Evolutionary conservation across 2,329 filamentous ascomycete species (phyloP).

Genomic region (Monosporascus sp.): DNA sequence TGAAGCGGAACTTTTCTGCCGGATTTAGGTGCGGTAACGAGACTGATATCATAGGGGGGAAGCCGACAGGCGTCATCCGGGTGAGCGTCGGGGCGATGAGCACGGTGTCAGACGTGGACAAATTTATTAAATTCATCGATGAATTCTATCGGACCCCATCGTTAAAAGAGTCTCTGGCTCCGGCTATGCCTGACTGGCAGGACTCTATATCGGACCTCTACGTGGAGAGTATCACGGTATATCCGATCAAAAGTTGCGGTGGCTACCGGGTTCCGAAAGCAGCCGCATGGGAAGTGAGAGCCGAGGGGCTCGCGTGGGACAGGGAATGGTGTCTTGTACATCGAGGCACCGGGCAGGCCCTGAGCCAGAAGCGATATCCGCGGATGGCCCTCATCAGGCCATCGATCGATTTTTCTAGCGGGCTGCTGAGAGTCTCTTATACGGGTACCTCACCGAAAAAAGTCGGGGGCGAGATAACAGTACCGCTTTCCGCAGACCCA

Average conservation of each 20-base stretch:
- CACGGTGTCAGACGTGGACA: constrained; percentile 65
- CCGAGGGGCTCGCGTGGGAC: constrained; percentile 88
- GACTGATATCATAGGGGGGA: constrained; percentile 74
- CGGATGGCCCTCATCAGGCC: constrained; percentile 82
- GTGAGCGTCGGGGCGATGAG: constrained; percentile 90
- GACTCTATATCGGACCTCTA: constrained; percentile 29
- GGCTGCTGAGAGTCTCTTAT: constrained; percentile 58
- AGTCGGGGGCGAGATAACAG: constrained; percentile 33
- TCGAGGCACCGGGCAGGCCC: constrained; percentile 71
- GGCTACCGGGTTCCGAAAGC: constrained; percentile 64
- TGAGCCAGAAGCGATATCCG: constrained; percentile 86
- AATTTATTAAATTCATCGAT: constrained; percentile 64
- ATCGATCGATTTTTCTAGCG: constrained; percentile 61
- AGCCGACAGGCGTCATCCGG: constrained; percentile 81
- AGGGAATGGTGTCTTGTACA: constrained; percentile 95
- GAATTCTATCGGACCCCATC: constrained; percentile 54
- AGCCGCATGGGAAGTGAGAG: constrained; percentile 66
- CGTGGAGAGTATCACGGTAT: constrained; percentile 67
- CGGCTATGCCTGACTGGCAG: background rate
- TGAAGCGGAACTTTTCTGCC: constrained; percentile 76
- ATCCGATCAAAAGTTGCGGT: constrained; percentile 91
- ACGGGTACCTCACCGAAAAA: constrained; percentile 24
- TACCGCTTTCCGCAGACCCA: constrained; percentile 66
- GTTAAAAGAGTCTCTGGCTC: constrained; percentile 6
- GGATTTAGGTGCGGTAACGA: constrained; percentile 82